Percentiles rank a stretch among this genome's conserved stretches.
These are phyloP conservation scores for Ramaria rubella DNA, from an alignment of 768 basidiomycete genomes.

Conservation along the genomic window DNA sequence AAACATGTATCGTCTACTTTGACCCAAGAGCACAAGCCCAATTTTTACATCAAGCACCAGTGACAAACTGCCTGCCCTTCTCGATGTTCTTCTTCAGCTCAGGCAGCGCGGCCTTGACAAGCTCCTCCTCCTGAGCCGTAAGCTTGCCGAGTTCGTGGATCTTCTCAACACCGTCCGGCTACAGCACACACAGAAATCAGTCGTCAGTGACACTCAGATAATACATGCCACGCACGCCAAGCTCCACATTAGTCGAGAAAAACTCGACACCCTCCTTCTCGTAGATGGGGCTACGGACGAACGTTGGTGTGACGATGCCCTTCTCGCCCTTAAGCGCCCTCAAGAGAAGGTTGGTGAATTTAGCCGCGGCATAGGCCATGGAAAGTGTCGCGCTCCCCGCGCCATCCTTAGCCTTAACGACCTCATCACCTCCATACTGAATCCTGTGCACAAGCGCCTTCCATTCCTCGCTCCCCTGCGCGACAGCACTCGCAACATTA, in stretches of 20 bases:
- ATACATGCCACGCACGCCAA: conserved; percentile 58
- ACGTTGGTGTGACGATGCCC: conserved; percentile 69
- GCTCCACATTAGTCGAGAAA: conserved; percentile 92
- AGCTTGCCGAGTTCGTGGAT: conserved; percentile 80
- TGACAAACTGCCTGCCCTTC: conserved; percentile 79
- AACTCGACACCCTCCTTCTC: conserved; percentile 83
- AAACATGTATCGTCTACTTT: background rate
- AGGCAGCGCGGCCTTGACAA: conserved; percentile 81
- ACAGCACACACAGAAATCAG: conserved; percentile 11
- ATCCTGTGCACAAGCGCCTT: conserved; percentile 84
- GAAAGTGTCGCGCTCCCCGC: conserved; percentile 70
- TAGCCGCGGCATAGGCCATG: conserved; percentile 74
- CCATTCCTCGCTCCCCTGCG: conserved; percentile 58
- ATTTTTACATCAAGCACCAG: background rate
- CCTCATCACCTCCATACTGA: conserved; percentile 97
- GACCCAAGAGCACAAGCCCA: too few species aligned
- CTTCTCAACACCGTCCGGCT: conserved; percentile 86
- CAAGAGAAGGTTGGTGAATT: conserved; percentile 56
- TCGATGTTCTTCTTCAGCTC: conserved; percentile 98
- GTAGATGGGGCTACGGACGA: conserved; percentile 85
- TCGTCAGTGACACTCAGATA: background rate
- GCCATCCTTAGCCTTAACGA: conserved; percentile 95
- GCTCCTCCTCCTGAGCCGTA: conserved; percentile 75
- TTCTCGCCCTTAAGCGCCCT: conserved; percentile 62
- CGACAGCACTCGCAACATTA: conserved; percentile 57